Percentiles rank a stretch among this genome's conserved stretches.
Conservation (phyloP, 2,329 filamentous ascomycete species). For the Botryosphaeria dothidea region DNA sequence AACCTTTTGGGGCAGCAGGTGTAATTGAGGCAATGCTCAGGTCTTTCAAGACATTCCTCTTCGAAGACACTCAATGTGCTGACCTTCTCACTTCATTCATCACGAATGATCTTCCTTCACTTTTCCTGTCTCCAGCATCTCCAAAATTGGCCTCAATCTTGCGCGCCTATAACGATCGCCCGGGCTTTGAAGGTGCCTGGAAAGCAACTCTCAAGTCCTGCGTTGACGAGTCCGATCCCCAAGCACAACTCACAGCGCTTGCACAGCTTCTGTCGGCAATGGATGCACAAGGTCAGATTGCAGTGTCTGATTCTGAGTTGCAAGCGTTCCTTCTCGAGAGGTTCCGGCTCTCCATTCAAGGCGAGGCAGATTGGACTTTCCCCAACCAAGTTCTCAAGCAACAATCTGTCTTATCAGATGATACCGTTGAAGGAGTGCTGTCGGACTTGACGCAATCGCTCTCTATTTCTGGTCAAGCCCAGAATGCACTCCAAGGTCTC, state of each 20-base stretch:
- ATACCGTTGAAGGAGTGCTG: slow-evolving; percentile 41
- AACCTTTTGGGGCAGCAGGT: slow-evolving; percentile 65
- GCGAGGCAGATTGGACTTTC: slow-evolving; percentile 36
- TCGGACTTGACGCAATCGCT: slow-evolving; percentile 41
- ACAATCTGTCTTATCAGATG: slow-evolving; percentile 33
- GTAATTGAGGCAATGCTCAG: slow-evolving; percentile 56
- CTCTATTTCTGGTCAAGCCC: slow-evolving; percentile 35
- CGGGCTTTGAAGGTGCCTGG: slow-evolving; percentile 34
- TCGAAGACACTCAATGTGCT: slow-evolving; percentile 45
- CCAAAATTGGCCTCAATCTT: slow-evolving; percentile 67
- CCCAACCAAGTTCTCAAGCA: slow-evolving; percentile 38
- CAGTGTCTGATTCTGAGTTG: slow-evolving; percentile 35
- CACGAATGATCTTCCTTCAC: slow-evolving; percentile 54
- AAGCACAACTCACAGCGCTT: slow-evolving; percentile 30
- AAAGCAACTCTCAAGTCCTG: slow-evolving; percentile 31
- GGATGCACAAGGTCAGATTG: slow-evolving; percentile 39
- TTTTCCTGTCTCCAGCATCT: slow-evolving; percentile 70
- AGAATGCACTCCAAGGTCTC: slow-evolving; percentile 46
- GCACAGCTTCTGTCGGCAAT: slow-evolving; percentile 37
- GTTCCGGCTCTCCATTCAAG: slow-evolving; percentile 33
- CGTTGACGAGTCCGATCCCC: slow-evolving; percentile 31
- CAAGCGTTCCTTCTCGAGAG: slow-evolving; percentile 37
- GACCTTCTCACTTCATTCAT: slow-evolving; percentile 49
- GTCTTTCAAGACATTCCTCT: slow-evolving; percentile 43
- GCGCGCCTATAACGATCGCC: slow-evolving; percentile 45